Conservation (phyloP, 164 flowering plant species). For the Stephania yunnanensis region DNA sequence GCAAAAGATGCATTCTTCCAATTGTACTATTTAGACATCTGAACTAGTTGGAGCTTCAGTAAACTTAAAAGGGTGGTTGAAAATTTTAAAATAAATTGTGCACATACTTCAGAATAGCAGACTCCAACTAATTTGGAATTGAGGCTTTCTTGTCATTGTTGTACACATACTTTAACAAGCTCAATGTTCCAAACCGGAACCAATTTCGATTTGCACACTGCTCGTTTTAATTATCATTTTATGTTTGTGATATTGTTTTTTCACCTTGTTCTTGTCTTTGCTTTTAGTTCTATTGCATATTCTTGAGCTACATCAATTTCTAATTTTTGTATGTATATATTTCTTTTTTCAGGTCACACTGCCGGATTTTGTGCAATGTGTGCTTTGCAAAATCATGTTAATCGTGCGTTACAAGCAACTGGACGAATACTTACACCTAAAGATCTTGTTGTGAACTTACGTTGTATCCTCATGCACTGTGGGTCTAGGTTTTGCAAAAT, state of each 20-base stretch:
- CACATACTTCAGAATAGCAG: no score
- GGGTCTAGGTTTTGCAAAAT: not conserved
- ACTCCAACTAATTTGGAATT: no score
- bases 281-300: not conserved
- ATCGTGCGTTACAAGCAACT: constrained; percentile 69
- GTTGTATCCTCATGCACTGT: constrained; percentile 63
- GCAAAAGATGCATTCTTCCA: no score
- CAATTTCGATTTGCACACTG: no score
- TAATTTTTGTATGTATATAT: not conserved
- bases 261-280: not conserved
- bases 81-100: no score
- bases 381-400: constrained; percentile 95
- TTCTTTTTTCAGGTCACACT: constrained; percentile 53
- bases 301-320: not conserved
- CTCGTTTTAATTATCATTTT: no score
- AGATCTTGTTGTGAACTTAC: constrained; percentile 83
- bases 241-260: not conserved
- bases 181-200: no score
- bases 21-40: no score
- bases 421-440: constrained; percentile 85
- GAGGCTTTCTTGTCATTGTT: no score
- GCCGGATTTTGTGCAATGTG: constrained; percentile 97
- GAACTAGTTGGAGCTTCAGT: no score
- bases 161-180: no score
- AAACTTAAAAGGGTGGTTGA: no score